Base-by-base conservation (phyloP, 768 basidiomycete genomes). In the Cystoderma amianthinum region DNA sequence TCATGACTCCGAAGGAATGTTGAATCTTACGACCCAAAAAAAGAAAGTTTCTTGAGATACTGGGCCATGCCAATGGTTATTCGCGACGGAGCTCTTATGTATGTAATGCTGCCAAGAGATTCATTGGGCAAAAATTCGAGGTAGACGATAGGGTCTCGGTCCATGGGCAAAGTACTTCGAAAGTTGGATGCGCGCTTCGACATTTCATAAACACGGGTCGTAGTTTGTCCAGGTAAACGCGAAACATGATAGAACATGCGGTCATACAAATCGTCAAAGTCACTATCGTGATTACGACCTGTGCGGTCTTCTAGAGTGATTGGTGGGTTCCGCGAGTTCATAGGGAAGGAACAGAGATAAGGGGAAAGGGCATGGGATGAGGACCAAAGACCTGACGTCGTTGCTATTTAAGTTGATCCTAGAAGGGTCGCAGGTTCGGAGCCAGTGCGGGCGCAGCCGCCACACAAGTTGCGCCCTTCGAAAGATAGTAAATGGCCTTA, bases 201-300 rank as follows among this genome's bases (percentile, higher is more conserved):
- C 73, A 85, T 83, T 51, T 72, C 69, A 56, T 82, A 84, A 38
- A 87, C 72, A 55, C 74, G 74, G 5, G 79, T 70, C 0, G 63
- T 61, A 17, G 58, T 52, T 10, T 54, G 55, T 7, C 68, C 69
- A 3, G 78, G 72, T 16, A 65, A 59, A 2, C 74, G 71, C 4
- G 72, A 59, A 24, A 86, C 69, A 44, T 78, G 81, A 38, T 82
- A 70, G 64, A 83, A 86, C 47, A 78, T 61, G 41, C 85, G 76
- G 59, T 88, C 85, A 54, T 86, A 87, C 49, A 85, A 74, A 50
- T 88, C 85, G 54, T 85, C 82, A 47, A 78, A 86, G 65, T 88
- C 82, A 1, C 81, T 71, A 36, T 63, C 59, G 10, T 68, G 62
- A 44, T 72, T 58, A 11, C 62, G 58, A 15, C 75, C 82, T 0